Conservation (phyloP, 495 filamentous ascomycete genomes). For the Immersiella caudata region DNA sequence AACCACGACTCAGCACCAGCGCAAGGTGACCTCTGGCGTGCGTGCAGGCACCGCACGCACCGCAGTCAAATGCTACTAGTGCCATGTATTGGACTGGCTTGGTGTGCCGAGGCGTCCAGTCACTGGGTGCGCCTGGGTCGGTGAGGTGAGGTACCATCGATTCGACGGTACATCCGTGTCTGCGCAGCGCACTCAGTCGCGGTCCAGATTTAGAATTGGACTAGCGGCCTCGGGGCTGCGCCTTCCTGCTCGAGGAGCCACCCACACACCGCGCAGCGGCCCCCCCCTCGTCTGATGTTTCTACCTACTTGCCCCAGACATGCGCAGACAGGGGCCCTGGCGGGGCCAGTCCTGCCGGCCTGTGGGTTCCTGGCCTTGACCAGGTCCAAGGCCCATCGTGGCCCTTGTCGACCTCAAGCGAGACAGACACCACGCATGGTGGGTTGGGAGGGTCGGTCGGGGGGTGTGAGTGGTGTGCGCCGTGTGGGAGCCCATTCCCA, state of each 20-base stretch:
- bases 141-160: conserved; percentile 25
- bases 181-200: conserved; percentile 15
- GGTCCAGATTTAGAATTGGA: conserved; percentile 41
- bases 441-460: conserved; percentile 28
- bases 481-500: conserved; percentile 23
- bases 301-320: conserved; percentile 53
- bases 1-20: conserved; percentile 25
- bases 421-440: conserved; percentile 43
- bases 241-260: conserved; percentile 35
- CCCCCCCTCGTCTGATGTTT: conserved; percentile 52
- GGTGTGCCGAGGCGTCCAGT: conserved; percentile 9
- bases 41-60: conserved; percentile 23
- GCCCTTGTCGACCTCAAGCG: conserved; percentile 52
- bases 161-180: conserved; percentile 33
- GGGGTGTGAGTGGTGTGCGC: background rate
- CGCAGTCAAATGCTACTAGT: conserved; percentile 30
- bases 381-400: conserved; percentile 23
- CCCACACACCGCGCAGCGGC: conserved; percentile 18
- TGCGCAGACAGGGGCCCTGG: conserved; percentile 42
- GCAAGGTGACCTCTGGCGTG: conserved; percentile 25
- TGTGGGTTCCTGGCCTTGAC: conserved; percentile 35
- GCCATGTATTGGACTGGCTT: conserved; percentile 26
- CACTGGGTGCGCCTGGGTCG: background rate
- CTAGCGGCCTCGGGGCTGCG: conserved; percentile 41
- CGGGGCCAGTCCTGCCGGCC: conserved; percentile 32